Percentiles rank a stretch among this genome's conserved stretches.
Conservation (phyloP, 345 rosid genomes). For the Crucihimalaya himalaica region DNA sequence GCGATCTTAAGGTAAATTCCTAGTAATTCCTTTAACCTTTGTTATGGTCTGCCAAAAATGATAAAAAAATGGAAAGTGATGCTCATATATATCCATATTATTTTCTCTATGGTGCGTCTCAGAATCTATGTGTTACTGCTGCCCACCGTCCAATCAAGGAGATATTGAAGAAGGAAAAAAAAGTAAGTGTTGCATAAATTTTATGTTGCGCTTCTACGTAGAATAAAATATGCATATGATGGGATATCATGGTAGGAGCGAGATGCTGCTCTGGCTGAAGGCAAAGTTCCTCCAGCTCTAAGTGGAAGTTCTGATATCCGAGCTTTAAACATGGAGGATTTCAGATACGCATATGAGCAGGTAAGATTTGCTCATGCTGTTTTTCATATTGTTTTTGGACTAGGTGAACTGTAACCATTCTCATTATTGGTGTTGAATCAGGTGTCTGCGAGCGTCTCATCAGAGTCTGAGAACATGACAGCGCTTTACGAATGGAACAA, state of each 20-base stretch:
- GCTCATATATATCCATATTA: not conserved
- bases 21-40: not conserved
- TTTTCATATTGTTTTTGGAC: not conserved
- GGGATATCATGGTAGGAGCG: slow-evolving; percentile 54
- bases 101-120: not conserved
- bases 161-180: slow-evolving; percentile 80
- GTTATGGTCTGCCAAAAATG: not conserved
- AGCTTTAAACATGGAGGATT: slow-evolving; percentile 78
- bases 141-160: slow-evolving; percentile 89
- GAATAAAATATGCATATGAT: slow-evolving; percentile 3
- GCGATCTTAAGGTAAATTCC: slow-evolving; percentile 75
- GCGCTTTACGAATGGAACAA: slow-evolving; percentile 87
- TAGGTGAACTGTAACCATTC: not conserved
- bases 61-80: no score
- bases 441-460: slow-evolving; percentile 93
- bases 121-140: slow-evolving; percentile 70
- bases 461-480: slow-evolving; percentile 78
- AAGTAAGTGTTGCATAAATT: slow-evolving; percentile 41
- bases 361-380: slow-evolving; percentile 44
- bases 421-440: slow-evolving; percentile 34
- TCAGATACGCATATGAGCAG: slow-evolving; percentile 76
- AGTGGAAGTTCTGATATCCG: slow-evolving; percentile 72
- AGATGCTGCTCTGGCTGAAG: slow-evolving; percentile 71
- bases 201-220: not conserved
- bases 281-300: slow-evolving; percentile 70